Conservation (phyloP, 805 yeast species). For the Nakazawaea pomicola region DNA sequence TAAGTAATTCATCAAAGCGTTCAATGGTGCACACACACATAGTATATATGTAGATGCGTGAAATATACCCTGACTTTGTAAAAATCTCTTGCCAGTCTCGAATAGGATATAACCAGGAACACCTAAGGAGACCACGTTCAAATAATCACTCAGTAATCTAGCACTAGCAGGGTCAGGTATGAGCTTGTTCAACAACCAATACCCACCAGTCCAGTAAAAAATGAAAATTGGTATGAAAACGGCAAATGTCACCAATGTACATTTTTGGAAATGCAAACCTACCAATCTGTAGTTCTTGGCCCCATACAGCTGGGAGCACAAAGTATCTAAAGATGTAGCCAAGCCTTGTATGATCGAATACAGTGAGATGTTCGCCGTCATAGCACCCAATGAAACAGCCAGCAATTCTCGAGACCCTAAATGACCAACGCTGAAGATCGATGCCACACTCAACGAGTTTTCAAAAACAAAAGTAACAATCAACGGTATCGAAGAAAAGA, state of each 20-base stretch:
- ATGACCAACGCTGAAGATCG: constrained; percentile 55
- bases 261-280: constrained; percentile 46
- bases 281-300: constrained; percentile 45
- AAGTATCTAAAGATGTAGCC: constrained; percentile 52
- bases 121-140: constrained; percentile 42
- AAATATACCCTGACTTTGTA: constrained; percentile 56
- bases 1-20: constrained; percentile 39
- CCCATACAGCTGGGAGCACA: constrained; percentile 59
- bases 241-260: constrained; percentile 38
- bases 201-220: constrained; percentile 38
- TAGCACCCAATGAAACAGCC: constrained; percentile 53
- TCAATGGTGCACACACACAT: constrained; percentile 49
- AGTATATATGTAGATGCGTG: constrained; percentile 52
- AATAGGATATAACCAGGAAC: constrained; percentile 53
- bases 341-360: constrained; percentile 54
- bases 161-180: constrained; percentile 46
- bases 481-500: constrained; percentile 42
- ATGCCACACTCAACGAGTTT: constrained; percentile 47
- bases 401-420: constrained; percentile 54
- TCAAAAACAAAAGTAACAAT: constrained; percentile 50
- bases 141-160: constrained; percentile 41
- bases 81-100: constrained; percentile 51
- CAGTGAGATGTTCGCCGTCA: constrained; percentile 52
- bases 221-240: constrained; percentile 36
- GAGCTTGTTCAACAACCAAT: constrained; percentile 35